phyloP scores from a whole-genome alignment of 140 eudicot genomes.

The Erigeron philadelphicus region DNA sequence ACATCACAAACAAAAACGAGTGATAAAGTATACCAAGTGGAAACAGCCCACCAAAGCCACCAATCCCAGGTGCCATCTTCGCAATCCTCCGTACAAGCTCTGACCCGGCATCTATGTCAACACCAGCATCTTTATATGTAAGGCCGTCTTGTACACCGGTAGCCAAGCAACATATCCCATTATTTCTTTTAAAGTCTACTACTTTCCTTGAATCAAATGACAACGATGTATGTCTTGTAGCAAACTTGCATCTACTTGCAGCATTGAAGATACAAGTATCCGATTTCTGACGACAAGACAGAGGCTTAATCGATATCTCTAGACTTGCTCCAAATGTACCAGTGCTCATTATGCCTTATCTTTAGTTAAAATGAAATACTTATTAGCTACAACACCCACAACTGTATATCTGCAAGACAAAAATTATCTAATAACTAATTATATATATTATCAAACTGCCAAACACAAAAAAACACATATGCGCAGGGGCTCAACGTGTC shows the following conservation, averaged over 20 bases:
- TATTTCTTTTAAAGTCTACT: constrained; percentile 17
- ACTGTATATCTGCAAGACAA: constrained; percentile 17
- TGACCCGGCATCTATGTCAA: constrained; percentile 94
- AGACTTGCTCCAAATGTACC: constrained; percentile 39
- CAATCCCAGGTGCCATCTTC: constrained; percentile 97
- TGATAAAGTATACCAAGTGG: constrained; percentile 58
- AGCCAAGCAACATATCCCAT: constrained; percentile 23
- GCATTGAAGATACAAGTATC: not conserved
- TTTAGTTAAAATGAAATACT: not conserved
- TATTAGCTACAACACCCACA: not conserved
- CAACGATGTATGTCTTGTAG: constrained; percentile 16
- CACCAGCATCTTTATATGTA: constrained; percentile 92
- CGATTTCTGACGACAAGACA: constrained; percentile 19
- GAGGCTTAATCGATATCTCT: constrained; percentile 38
- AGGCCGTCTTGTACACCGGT: constrained; percentile 40
- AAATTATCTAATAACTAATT: no score
- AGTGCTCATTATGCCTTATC: constrained; percentile 32
- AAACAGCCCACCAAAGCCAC: constrained; percentile 89
- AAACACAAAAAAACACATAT: no score
- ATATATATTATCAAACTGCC: no score
- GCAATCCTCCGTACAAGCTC: constrained; percentile 87
- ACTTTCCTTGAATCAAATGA: constrained; percentile 26
- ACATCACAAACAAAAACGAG: not conserved
- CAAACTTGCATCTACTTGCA: constrained; percentile 23
- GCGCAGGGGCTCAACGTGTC: no score